Percentiles rank a stretch among this genome's conserved stretches.
Evolutionary conservation across 495 filamentous ascomycete genomes (phyloP).

Genomic region (Aspergillus saccharolyticus): DNA sequence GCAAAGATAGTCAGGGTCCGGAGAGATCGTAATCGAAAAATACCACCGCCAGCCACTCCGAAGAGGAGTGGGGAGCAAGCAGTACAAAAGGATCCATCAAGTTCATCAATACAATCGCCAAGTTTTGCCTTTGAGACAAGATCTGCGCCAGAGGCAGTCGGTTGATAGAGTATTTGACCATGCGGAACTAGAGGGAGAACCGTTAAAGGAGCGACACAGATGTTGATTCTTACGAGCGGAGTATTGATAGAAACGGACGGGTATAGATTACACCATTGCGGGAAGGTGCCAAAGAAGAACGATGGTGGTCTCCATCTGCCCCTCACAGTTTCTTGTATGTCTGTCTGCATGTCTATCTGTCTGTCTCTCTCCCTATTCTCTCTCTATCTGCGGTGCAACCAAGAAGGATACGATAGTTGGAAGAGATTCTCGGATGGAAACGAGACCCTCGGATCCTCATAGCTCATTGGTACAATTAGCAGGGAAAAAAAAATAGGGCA

Average conservation of each 20-base stretch:
- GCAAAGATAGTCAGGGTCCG: constrained; percentile 11
- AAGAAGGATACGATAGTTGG: not conserved
- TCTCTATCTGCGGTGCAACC: not conserved
- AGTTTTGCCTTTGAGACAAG: constrained; percentile 15
- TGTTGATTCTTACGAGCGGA: not conserved
- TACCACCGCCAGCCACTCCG: constrained; percentile 7
- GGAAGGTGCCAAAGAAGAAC: not conserved
- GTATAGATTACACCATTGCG: not conserved
- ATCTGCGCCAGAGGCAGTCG: constrained; percentile 16
- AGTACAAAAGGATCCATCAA: constrained; percentile 9
- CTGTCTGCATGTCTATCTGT: not conserved
- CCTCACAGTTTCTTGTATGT: not conserved
- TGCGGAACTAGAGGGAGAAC: not conserved
- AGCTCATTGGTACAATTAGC: not conserved
- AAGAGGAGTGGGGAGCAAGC: constrained; percentile 6
- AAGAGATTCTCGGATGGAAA: not conserved
- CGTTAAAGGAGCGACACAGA: not conserved
- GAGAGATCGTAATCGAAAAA: constrained; percentile 10
- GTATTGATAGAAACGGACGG: not conserved
- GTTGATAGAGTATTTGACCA: too few relatives aligned
- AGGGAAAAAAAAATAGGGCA: not conserved
- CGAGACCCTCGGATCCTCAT: not conserved
- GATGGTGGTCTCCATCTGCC: not conserved
- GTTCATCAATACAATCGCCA: not conserved
- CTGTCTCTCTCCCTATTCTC: not conserved